Conservation (phyloP, 768 basidiomycete species). For the Hypholoma sublateritium region DNA sequence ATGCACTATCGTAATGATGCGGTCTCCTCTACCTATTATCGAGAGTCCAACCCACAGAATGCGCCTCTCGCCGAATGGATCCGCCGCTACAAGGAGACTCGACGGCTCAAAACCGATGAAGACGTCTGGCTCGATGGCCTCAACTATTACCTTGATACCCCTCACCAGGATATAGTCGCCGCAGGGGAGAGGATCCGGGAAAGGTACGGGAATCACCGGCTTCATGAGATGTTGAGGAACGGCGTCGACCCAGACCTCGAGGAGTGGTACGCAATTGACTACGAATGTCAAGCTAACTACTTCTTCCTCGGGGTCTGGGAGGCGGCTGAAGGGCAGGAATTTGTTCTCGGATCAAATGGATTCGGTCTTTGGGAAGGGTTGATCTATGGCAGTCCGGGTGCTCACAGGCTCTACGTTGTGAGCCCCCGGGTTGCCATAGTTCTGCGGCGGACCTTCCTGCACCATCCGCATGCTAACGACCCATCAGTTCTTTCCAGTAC, state of each 20-base stretch:
- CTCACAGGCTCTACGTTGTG: conserved; percentile 33
- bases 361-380: conserved; percentile 35
- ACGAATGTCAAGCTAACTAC: conserved; percentile 24
- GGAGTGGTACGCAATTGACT: conserved; percentile 25
- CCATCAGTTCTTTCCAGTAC: conserved; percentile 22
- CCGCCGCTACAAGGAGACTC: conserved; percentile 17
- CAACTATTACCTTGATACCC: conserved; percentile 30
- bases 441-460: conserved; percentile 21
- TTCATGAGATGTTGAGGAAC: conserved; percentile 21
- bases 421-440: conserved; percentile 33
- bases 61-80: conserved; percentile 23
- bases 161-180: conserved; percentile 26
- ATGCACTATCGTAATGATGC: conserved; percentile 31
- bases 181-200: conserved; percentile 21
- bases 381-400: conserved; percentile 15
- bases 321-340: conserved; percentile 31
- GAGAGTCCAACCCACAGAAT: conserved; percentile 25
- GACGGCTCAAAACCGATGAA: conserved; percentile 15
- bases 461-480: conserved; percentile 12
- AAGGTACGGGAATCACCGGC: conserved; percentile 16
- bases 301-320: conserved; percentile 35
- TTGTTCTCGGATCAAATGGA: conserved; percentile 29
- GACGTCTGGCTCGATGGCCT: conserved; percentile 32
- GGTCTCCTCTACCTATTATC: conserved; percentile 22
- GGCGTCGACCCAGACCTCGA: conserved; percentile 22